Evolutionary conservation across 1,139 yeast species (phyloP).

Genomic region (Diutina neorugosa): DNA sequence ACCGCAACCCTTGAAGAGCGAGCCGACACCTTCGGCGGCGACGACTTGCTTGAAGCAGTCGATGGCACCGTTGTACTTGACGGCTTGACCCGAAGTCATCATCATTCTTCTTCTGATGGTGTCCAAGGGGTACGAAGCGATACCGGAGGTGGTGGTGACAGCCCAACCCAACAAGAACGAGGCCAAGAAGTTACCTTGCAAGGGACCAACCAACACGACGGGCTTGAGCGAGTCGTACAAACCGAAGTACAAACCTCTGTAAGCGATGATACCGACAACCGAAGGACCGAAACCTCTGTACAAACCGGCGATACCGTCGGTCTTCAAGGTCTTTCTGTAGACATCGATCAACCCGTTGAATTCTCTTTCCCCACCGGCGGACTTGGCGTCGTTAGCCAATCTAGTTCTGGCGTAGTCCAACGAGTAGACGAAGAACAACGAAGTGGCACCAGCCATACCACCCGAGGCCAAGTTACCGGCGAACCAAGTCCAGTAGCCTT

Average conservation of each 20-base stretch:
- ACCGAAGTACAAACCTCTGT: conserved; percentile 81
- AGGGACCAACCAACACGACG: conserved; percentile 57
- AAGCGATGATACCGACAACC: conserved; percentile 67
- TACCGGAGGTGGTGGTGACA: conserved; percentile 46
- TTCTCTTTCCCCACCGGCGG: conserved; percentile 57
- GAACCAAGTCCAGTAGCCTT: conserved; percentile 59
- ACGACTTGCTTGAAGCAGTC: conserved; percentile 64
- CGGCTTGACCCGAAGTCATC: conserved; percentile 79
- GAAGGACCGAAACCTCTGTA: conserved; percentile 83
- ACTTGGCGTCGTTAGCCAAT: conserved; percentile 74
- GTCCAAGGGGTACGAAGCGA: conserved; percentile 6
- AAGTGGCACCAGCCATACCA: conserved; percentile 76
- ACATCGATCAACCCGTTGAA: conserved; percentile 71
- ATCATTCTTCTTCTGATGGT: conserved; percentile 64
- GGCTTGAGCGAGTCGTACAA: conserved; percentile 73
- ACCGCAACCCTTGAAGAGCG: conserved; percentile 80
- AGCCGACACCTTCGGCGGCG: conserved; percentile 58
- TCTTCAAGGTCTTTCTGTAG: conserved; percentile 62
- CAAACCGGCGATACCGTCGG: conserved; percentile 72
- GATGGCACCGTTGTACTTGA: conserved; percentile 63
- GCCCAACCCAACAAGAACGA: conserved; percentile 71
- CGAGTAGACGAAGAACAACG: conserved; percentile 65
- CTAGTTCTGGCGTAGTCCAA: conserved; percentile 78
- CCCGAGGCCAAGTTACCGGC: conserved; percentile 77
- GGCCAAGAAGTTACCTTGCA: conserved; percentile 61